Evolutionary conservation across 2,329 filamentous ascomycete genomes (phyloP), one percentile per base, ranked within the genome.

Genomic region (Xylaria multiplex): DNA sequence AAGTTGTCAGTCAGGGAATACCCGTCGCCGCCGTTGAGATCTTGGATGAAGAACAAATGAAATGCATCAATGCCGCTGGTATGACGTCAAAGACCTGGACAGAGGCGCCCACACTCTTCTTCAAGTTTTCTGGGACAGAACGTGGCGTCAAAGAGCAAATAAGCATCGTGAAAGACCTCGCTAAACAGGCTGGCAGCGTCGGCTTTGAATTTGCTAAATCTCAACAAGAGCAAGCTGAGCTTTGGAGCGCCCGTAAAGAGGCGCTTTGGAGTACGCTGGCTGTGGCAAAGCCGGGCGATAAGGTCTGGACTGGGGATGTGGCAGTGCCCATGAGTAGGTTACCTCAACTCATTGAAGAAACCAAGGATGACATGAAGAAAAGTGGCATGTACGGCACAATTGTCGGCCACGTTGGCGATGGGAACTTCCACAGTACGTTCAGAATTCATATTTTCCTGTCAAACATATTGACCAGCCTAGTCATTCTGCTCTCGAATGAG

Each of bases 181-280:
- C 77, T 24, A 68, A 69, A 54, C 75, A 80, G 56, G 78, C 87
- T 1, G 89, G 90, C 43, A 87, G 87, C 75, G 86, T 88, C 74
- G 86, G 85, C 7, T 95, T 96, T 74, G 91, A 94, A 75, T 96
- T 96, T 77, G 93, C 93, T 3, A 86, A 82, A 74, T 89, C 78
- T 74, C 81, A 86, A 65, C 83, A 88, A 32, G 93, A 97, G 81
- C 89, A 90, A 77, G 83, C 85, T 6, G 91, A 94, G 79, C 83
- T 96, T 35, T 96, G 93, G 93, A 90, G 88, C 72, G 93, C 93
- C 24, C 82, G 93, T 50, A 96, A 96, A 80, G 91, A 94, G 79
- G 91, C 92, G 1, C 83, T 96, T 43, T 96, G 92, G 92, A 91
- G 88, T 73, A 90, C 91, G 63, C 90, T 93, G 83, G 87, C 91